These are phyloP conservation scores for Pezicula radicicola DNA, from an alignment of 2,329 filamentous ascomycete species.

Conservation along the genomic window DNA sequence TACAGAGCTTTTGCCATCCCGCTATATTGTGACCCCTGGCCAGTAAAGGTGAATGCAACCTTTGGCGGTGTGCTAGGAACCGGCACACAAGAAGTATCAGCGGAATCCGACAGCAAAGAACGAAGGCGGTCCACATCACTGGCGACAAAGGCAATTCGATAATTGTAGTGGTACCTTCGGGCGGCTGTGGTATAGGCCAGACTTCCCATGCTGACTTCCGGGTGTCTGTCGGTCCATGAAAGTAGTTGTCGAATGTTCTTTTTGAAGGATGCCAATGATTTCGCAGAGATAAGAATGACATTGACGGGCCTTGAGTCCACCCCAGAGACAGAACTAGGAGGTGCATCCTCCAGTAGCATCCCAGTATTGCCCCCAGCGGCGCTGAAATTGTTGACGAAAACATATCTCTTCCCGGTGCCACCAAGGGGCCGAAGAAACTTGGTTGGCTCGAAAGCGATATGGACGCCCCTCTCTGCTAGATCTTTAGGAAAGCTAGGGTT, in stretches of 20 bases:
- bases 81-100: neutral
- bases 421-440: slow-evolving; percentile 24
- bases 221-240: slow-evolving; percentile 18
- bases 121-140: slow-evolving; percentile 20
- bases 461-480: slow-evolving; percentile 29
- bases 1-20: slow-evolving; percentile 15
- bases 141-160: slow-evolving; percentile 27
- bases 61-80: slow-evolving; percentile 13
- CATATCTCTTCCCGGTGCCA: slow-evolving; percentile 29
- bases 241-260: slow-evolving; percentile 20
- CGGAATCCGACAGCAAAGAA: neutral
- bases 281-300: slow-evolving; percentile 45
- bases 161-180: slow-evolving; percentile 7
- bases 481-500: slow-evolving; percentile 23
- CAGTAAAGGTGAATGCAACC: slow-evolving; percentile 31
- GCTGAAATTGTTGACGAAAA: slow-evolving; percentile 47
- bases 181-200: slow-evolving; percentile 28
- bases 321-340: slow-evolving; percentile 27
- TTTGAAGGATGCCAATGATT: slow-evolving; percentile 19
- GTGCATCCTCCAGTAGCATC: slow-evolving; percentile 17
- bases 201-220: slow-evolving; percentile 15
- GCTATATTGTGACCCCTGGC: slow-evolving; percentile 43
- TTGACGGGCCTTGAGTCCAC: slow-evolving; percentile 38
- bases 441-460: slow-evolving; percentile 16
- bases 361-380: slow-evolving; percentile 22